Evolutionary conservation across 2,329 filamentous ascomycete genomes (phyloP).

Genomic region (Claviceps humidiphila): DNA sequence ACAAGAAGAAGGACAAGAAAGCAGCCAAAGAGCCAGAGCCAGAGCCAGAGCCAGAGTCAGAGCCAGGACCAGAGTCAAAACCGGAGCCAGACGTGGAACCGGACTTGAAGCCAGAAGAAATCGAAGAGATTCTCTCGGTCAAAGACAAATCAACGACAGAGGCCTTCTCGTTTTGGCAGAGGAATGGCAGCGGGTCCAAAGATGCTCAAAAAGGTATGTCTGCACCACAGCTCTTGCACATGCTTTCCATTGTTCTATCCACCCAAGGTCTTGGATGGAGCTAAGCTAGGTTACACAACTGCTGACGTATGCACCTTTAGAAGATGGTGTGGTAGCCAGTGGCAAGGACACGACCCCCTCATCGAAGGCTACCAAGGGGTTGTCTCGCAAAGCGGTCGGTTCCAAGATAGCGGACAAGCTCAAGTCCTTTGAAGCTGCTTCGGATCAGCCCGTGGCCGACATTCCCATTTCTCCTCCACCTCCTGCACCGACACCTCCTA

Average conservation of each 20-base stretch:
- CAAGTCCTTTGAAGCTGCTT: constrained; percentile 38
- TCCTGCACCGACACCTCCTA: constrained; percentile 22
- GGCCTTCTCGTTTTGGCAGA: constrained; percentile 45
- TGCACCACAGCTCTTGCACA: constrained; percentile 4
- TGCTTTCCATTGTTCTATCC: constrained; percentile 1
- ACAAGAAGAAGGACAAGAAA: constrained; percentile 10
- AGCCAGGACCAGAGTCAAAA: constrained; percentile 7
- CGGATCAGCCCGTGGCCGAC: constrained; percentile 22
- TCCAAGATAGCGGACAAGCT: constrained; percentile 44
- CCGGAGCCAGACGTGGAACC: constrained; percentile 10
- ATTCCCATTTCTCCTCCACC: constrained; percentile 20
- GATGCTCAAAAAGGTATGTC: constrained; percentile 28
- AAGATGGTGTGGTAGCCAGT: constrained; percentile 24
- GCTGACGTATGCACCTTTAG: constrained; percentile 37
- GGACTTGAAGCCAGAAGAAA: constrained; percentile 27
- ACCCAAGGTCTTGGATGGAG: constrained; percentile 14
- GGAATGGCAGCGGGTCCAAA: constrained; percentile 27
- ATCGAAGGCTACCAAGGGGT: constrained; percentile 20
- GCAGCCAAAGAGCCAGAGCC: constrained; percentile 9
- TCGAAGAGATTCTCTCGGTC: constrained; percentile 28
- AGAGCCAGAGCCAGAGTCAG: constrained; percentile 8
- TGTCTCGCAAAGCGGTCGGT: constrained; percentile 33
- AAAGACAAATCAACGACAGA: constrained; percentile 22
- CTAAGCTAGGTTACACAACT: constrained; percentile 26
- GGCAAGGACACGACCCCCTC: constrained; percentile 28